Conservation (phyloP, 2,329 filamentous ascomycete species). For the Stagonosporopsis vannaccii region DNA sequence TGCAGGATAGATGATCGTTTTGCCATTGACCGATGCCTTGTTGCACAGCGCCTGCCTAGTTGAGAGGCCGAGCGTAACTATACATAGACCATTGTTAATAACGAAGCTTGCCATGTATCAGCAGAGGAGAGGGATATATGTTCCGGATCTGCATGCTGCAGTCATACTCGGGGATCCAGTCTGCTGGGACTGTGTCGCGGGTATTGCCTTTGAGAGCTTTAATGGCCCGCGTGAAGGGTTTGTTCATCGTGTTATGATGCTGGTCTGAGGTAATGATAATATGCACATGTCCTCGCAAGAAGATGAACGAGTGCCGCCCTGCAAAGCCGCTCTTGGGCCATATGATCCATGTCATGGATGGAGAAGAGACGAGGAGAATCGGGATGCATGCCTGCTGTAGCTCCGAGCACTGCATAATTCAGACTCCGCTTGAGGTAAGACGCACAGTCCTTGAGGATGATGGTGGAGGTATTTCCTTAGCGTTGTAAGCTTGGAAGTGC, state of each 20-base stretch:
- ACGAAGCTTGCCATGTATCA: not conserved
- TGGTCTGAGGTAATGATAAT: not conserved
- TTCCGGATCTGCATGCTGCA: not conserved
- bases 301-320: not conserved
- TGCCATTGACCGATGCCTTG: not conserved
- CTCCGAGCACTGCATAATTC: not conserved
- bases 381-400: not conserved
- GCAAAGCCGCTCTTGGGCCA: not conserved
- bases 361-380: not conserved
- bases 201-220: not conserved
- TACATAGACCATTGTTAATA: not conserved
- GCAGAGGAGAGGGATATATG: not conserved
- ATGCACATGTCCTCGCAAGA: not conserved
- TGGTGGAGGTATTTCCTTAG: not conserved
- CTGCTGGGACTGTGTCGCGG: not conserved
- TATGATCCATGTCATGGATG: not conserved
- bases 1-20: not conserved
- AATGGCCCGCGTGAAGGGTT: not conserved
- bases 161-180: not conserved
- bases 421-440: not conserved
- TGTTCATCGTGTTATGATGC: not conserved
- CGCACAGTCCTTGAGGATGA: not conserved
- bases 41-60: not conserved
- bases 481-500: not conserved
- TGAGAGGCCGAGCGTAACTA: not conserved